These are phyloP conservation scores for Buxus sempervirens DNA, from an alignment of 164 flowering plant species.

Conservation along the genomic window DNA sequence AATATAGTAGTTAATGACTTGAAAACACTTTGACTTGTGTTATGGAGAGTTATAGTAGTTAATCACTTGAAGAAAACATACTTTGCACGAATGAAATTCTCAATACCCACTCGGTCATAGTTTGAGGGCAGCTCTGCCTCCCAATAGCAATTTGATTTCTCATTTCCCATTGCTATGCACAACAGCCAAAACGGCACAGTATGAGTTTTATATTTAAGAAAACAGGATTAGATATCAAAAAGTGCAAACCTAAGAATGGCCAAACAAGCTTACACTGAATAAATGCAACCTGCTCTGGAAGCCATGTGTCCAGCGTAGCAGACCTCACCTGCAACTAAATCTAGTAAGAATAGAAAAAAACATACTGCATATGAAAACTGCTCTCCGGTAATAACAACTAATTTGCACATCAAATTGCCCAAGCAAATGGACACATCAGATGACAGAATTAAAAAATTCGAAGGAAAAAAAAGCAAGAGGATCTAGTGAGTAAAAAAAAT, in stretches of 20 bases:
- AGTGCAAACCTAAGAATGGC: background rate
- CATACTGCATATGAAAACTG: background rate
- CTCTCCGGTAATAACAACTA: background rate
- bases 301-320: conserved; percentile 95
- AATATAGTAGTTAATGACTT: no score
- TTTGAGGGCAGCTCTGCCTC: conserved; percentile 94
- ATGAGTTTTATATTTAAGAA: background rate
- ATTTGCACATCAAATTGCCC: background rate
- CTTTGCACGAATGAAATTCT: conserved; percentile 96
- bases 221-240: background rate
- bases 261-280: conserved; percentile 61
- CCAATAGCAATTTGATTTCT: conserved; percentile 81
- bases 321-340: conserved; percentile 68
- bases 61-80: conserved; percentile 30
- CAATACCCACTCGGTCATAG: conserved; percentile 91
- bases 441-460: no score
- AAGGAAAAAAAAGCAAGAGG: no score
- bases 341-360: background rate
- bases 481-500: no score
- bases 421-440: no score
- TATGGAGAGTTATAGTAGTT: background rate
- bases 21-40: background rate
- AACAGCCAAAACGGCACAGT: conserved; percentile 8
- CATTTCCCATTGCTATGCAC: conserved; percentile 83
- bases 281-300: conserved; percentile 96